Evolutionary conservation across 1,284 basidiomycete species (phyloP).

Genomic region (Trametes polyzona): DNA sequence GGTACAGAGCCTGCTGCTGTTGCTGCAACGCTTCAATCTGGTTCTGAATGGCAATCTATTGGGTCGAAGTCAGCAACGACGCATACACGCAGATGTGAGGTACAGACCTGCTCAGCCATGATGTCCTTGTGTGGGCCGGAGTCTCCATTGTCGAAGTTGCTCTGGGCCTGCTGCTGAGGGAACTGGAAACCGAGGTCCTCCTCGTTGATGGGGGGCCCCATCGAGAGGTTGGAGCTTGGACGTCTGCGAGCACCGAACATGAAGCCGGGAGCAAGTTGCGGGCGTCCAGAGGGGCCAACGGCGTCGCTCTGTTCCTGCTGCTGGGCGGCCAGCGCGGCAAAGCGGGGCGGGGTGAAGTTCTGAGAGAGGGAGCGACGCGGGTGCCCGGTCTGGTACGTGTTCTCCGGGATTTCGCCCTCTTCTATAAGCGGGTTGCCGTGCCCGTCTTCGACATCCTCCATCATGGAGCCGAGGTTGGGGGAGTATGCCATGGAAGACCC

Average conservation of each 20-base stretch:
- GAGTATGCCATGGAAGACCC: constrained; percentile 71
- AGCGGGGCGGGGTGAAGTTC: constrained; percentile 85
- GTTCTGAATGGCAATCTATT: constrained; percentile 84
- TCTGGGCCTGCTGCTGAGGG: constrained; percentile 71
- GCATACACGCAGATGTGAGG: not conserved
- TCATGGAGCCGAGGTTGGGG: constrained; percentile 80
- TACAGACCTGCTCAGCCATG: constrained; percentile 85
- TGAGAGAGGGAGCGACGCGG: constrained; percentile 76
- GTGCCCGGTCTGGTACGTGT: constrained; percentile 56
- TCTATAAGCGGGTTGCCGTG: constrained; percentile 53
- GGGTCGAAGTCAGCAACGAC: not conserved
- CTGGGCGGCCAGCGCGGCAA: constrained; percentile 82
- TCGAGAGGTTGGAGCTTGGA: constrained; percentile 50
- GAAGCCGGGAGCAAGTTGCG: constrained; percentile 87
- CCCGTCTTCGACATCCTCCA: constrained; percentile 75
- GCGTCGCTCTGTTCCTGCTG: constrained; percentile 59
- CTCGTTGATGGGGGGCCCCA: constrained; percentile 77
- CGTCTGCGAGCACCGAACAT: constrained; percentile 81
- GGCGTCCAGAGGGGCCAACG: constrained; percentile 80
- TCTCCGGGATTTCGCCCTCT: constrained; percentile 77
- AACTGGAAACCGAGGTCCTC: constrained; percentile 83
- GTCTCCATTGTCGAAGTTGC: constrained; percentile 40
- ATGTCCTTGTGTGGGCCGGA: constrained; percentile 73
- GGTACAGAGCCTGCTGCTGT: constrained; percentile 87
- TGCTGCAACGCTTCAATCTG: constrained; percentile 92